A percentile compares a stretch with the other conserved stretches of the same genome.
phyloP scores from a whole-genome alignment of 1,284 basidiomycete species.

The Naganishia liquefaciens region DNA sequence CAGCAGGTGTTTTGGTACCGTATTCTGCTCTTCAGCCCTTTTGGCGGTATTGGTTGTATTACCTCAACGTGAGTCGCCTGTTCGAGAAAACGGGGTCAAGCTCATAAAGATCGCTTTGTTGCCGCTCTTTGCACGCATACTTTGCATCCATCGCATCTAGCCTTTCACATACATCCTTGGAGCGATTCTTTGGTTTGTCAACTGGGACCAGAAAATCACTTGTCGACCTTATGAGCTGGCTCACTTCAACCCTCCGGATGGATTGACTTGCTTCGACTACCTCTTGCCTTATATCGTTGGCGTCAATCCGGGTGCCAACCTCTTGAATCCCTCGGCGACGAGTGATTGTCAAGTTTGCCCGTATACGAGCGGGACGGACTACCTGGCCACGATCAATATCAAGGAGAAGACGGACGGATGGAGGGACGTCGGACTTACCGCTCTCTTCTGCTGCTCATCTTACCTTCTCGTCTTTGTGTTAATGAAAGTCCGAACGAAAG shows the following conservation, averaged over 20 bases:
- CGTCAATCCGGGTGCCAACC: slow-evolving; percentile 8
- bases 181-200: slow-evolving; percentile 1
- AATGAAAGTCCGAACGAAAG: slow-evolving; percentile 32
- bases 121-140: too few relatives aligned
- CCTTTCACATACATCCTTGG: slow-evolving; percentile 23
- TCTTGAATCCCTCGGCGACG: slow-evolving; percentile 37
- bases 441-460: slow-evolving; percentile 13
- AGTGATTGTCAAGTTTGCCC: slow-evolving; percentile 44
- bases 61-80: slow-evolving; percentile 11
- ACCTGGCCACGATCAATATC: slow-evolving; percentile 44
- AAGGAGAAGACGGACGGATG: slow-evolving; percentile 5
- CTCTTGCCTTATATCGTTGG: slow-evolving; percentile 27
- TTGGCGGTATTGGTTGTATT: slow-evolving; percentile 38
- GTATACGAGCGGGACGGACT: slow-evolving; percentile 44
- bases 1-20: slow-evolving; percentile 1
- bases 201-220: slow-evolving; percentile 43
- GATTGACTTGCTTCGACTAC: slow-evolving; percentile 43
- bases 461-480: slow-evolving; percentile 29
- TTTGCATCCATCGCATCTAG: too few relatives aligned
- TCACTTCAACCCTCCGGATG: slow-evolving; percentile 46
- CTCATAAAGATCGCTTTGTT: too few relatives aligned
- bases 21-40: slow-evolving; percentile 35
- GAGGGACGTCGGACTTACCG: slow-evolving; percentile 16
- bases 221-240: slow-evolving; percentile 47
- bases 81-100: not conserved